Conservation (phyloP, 805 yeast genomes). For the Tetrapisispora nanseiensis region DNA sequence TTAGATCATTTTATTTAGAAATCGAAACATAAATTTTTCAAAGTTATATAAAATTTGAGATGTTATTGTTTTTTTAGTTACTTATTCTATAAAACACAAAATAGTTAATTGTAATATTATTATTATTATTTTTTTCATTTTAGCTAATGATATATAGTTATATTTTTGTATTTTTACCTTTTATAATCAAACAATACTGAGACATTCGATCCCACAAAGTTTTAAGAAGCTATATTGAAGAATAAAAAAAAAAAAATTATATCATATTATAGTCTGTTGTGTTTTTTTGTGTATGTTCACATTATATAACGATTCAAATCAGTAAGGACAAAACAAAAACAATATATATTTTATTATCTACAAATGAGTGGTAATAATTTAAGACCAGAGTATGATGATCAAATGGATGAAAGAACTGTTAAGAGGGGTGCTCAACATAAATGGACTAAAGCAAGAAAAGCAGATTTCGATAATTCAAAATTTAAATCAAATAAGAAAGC, state of each 20-base stretch:
- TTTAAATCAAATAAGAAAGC: slow-evolving; percentile 19
- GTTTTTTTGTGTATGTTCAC: too few relatives aligned
- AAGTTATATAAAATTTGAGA: neutral
- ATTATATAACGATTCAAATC: neutral
- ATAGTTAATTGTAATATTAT: neutral
- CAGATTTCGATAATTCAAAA: slow-evolving; percentile 15
- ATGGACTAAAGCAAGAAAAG: slow-evolving; percentile 24
- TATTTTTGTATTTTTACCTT: too few relatives aligned
- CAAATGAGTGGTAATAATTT: slow-evolving; percentile 16
- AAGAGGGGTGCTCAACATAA: slow-evolving; percentile 36
- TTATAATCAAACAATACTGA: too few relatives aligned
- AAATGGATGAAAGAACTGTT: slow-evolving; percentile 32
- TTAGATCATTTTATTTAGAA: too few relatives aligned
- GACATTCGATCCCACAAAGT: too few relatives aligned
- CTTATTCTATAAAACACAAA: neutral
- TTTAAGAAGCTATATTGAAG: too few relatives aligned
- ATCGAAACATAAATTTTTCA: too few relatives aligned
- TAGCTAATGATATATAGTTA: too few relatives aligned
- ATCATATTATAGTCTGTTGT: too few relatives aligned
- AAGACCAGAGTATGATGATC: slow-evolving; percentile 27
- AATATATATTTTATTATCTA: neutral
- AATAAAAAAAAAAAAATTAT: too few relatives aligned
- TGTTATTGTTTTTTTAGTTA: neutral
- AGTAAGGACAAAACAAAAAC: too few relatives aligned
- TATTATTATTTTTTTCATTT: too few relatives aligned